Percentiles rank a stretch among this genome's conserved stretches.
Evolutionary conservation across 1,139 yeast species (phyloP).

Genomic region (Trichomonascaceae sp.): DNA sequence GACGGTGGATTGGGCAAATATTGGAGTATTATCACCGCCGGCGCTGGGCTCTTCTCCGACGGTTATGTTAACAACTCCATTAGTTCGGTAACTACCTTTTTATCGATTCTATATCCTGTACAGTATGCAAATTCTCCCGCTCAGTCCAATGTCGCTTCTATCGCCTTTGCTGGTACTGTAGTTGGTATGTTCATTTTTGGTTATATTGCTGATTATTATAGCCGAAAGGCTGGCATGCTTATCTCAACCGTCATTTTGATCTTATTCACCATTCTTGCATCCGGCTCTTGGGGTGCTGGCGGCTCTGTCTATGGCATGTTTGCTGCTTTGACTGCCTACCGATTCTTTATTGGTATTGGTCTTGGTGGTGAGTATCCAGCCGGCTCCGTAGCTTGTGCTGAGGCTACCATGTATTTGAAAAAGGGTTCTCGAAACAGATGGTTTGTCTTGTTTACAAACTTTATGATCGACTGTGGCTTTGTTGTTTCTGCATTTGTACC

Average conservation of each 20-base stretch:
- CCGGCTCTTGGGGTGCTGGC: conserved; percentile 83
- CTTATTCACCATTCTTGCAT: conserved; percentile 66
- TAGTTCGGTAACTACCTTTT: conserved; percentile 67
- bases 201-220: conserved; percentile 66
- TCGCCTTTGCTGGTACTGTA: conserved; percentile 85
- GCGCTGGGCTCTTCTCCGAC: conserved; percentile 86
- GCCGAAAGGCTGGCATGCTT: conserved; percentile 77
- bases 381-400: conserved; percentile 88
- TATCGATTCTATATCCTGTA: conserved; percentile 54
- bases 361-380: conserved; percentile 81
- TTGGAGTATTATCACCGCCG: conserved; percentile 79
- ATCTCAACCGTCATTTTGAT: conserved; percentile 65
- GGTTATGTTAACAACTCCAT: conserved; percentile 84
- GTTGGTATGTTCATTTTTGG: conserved; percentile 79
- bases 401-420: conserved; percentile 72
- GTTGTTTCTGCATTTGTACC: conserved; percentile 81
- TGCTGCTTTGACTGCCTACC: conserved; percentile 72
- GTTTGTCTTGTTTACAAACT: conserved; percentile 81
- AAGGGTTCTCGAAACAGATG: conserved; percentile 80
- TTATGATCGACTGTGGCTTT: conserved; percentile 80
- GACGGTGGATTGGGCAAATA: conserved; percentile 22
- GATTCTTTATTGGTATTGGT: conserved; percentile 81
- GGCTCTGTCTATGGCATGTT: conserved; percentile 54
- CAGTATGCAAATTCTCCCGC: conserved; percentile 58
- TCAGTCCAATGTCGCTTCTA: conserved; percentile 68